Conservation (phyloP, 1,284 basidiomycete genomes). For the Heterobasidion annosum region DNA sequence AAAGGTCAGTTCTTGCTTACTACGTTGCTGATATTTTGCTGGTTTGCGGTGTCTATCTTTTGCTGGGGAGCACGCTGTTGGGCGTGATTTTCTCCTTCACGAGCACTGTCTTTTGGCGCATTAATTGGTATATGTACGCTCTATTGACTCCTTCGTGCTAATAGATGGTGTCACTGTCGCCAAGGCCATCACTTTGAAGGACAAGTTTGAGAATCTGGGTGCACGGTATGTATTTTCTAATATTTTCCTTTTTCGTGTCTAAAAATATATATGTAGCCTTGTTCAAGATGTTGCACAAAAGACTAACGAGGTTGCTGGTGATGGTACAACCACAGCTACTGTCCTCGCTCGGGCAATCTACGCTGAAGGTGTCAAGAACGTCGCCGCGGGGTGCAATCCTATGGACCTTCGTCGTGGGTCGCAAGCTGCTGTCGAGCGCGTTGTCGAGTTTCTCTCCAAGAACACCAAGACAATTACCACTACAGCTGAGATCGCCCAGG, state of each 20-base stretch:
- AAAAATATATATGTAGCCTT: constrained; percentile 40
- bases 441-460: constrained; percentile 85
- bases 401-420: constrained; percentile 98
- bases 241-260: neutral
- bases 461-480: constrained; percentile 96
- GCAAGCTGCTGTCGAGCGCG: constrained; percentile 93
- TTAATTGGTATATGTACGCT: neutral
- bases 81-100: neutral
- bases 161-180: constrained; percentile 97
- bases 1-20: constrained; percentile 53
- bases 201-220: constrained; percentile 99
- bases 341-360: constrained; percentile 97
- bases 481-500: constrained; percentile 94
- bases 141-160: constrained; percentile 3
- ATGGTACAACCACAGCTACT: constrained; percentile 97
- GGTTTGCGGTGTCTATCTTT: neutral
- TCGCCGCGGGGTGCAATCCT: constrained; percentile 97
- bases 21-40: constrained; percentile 1
- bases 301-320: constrained; percentile 96
- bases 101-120: neutral
- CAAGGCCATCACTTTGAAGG: constrained; percentile 89
- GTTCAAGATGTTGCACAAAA: constrained; percentile 95
- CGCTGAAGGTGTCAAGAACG: constrained; percentile 98
- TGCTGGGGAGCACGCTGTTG: no score
- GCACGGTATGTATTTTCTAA: constrained; percentile 60